Evolutionary conservation across 495 filamentous ascomycete species (phyloP).

Genomic region (Jackrogersella minutella): DNA sequence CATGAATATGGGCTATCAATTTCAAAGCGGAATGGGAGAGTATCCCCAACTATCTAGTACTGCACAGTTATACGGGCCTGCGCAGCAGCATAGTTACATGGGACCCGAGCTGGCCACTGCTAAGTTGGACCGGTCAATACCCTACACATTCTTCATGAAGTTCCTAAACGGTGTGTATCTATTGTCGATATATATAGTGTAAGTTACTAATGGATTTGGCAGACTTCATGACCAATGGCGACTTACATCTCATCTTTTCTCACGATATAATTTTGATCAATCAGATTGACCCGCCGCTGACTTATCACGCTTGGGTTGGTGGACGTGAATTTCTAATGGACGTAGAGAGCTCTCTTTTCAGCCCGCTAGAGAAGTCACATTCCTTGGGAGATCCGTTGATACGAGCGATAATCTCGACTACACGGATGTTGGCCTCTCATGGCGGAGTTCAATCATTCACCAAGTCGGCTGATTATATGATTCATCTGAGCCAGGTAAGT

Average conservation of each 20-base stretch:
- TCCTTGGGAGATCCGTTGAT: neutral
- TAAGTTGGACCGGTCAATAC: neutral
- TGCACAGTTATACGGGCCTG: neutral
- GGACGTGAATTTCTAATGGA: constrained; percentile 1
- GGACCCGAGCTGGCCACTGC: neutral
- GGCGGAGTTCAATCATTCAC: constrained; percentile 15
- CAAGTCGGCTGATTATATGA: constrained; percentile 12
- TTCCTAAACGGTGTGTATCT: constrained; percentile 24
- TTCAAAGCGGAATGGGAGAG: neutral
- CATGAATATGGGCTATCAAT: neutral
- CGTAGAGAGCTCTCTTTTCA: constrained; percentile 3
- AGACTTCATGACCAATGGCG: constrained; percentile 19
- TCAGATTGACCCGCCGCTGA: neutral
- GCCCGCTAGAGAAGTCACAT: constrained; percentile 1
- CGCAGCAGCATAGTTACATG: neutral
- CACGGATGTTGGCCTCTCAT: constrained; percentile 1
- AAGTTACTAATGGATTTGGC: neutral
- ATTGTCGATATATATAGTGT: neutral
- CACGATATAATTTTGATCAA: neutral
- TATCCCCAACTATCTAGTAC: neutral
- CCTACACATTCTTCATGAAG: constrained; percentile 15
- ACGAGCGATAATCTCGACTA: constrained; percentile 27
- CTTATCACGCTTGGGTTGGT: constrained; percentile 1
- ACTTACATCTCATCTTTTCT: constrained; percentile 17
- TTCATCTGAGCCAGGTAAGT: constrained; percentile 20